Base-by-base conservation (phyloP, 2,329 filamentous ascomycete genomes). In the Botrytis galanthina region DNA sequence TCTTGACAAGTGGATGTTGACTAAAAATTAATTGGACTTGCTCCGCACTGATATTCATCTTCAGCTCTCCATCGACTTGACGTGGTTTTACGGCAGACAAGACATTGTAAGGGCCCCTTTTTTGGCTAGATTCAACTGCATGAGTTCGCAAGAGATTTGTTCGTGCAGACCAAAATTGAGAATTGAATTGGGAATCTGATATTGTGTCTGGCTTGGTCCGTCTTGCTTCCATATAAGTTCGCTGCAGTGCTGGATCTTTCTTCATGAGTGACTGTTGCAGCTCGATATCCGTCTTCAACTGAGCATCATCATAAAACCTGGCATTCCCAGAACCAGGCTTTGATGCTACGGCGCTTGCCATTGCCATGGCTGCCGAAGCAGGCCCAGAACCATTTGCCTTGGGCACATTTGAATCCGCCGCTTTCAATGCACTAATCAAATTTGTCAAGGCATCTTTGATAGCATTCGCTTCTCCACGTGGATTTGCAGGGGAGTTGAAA, bases 81-180 rank as follows among this genome's bases (percentile, higher is more conserved):
- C 91, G 89, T 10, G 93, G 92, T 81, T 97, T 97, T 78, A 98
- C 90, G 29, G 93, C 92, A 0, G 96, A 95, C 29, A 99, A 86
- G 10, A 98, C 95, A 78, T 99, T 98, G 83, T 98, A 98, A 5
- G 94, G 90, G 9, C 95, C 96, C 77, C 93, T 92, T 78, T 91
- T 92, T 84, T 99, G 97, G 74, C 89, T 90, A 72, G 89, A 90
- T 82, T 98, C 94, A 63, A 97, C 96, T 2, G 94, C 95, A 83
- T 98, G 93, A 0, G 95, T 92, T 20, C 96, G 92, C 44, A 99
- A 87, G 46, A 98, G 85, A 81, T 94, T 94, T 64, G 95, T 88
- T 63, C 97, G 88, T 2, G 94, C 93, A 1, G 94, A 93, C 96
- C 96, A 99, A 84, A 99, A 99, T 81, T 98, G 95, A 1, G 90